These are phyloP conservation scores for Epichloe baconii DNA, from an alignment of 2,329 filamentous ascomycete species.

Conservation along the genomic window DNA sequence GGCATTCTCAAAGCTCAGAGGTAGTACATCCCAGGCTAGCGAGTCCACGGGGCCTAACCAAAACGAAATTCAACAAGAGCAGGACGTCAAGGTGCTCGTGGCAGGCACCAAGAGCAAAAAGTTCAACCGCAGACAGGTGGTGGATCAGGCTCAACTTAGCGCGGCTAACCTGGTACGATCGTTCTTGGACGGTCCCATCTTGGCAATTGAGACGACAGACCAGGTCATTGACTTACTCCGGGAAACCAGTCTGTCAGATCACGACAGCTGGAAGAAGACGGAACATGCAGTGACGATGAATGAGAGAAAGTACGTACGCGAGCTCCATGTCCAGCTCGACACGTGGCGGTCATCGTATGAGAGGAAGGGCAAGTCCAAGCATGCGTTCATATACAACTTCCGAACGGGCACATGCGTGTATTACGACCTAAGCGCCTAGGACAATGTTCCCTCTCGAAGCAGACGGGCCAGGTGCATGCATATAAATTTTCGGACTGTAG, in stretches of 20 bases:
- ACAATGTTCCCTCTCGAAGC: neutral
- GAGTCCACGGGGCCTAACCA: constrained; percentile 9
- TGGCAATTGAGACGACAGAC: constrained; percentile 80
- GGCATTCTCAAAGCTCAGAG: constrained; percentile 33
- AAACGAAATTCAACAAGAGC: constrained; percentile 32
- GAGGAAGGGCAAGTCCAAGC: constrained; percentile 41
- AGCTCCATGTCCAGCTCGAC: constrained; percentile 65
- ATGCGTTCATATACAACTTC: constrained; percentile 88
- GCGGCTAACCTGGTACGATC: constrained; percentile 51
- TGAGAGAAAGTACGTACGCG: constrained; percentile 70
- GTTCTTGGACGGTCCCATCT: constrained; percentile 66
- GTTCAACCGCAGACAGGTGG: constrained; percentile 73
- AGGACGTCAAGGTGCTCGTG: constrained; percentile 75
- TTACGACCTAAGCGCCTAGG: constrained; percentile 56
- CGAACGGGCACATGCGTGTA: constrained; percentile 72
- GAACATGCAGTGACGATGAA: constrained; percentile 65
- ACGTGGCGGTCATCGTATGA: constrained; percentile 48
- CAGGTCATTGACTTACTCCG: constrained; percentile 65
- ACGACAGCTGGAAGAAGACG: constrained; percentile 70
- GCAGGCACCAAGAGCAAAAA: constrained; percentile 81
- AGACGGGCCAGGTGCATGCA: neutral
- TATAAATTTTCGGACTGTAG: too few species aligned
- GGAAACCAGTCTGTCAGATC: constrained; percentile 61
- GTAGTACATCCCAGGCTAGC: constrained; percentile 18
- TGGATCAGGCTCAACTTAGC: constrained; percentile 59